phyloP scores from a whole-genome alignment of 2,329 filamentous ascomycete genomes.

The Colletotrichum falcatum region DNA sequence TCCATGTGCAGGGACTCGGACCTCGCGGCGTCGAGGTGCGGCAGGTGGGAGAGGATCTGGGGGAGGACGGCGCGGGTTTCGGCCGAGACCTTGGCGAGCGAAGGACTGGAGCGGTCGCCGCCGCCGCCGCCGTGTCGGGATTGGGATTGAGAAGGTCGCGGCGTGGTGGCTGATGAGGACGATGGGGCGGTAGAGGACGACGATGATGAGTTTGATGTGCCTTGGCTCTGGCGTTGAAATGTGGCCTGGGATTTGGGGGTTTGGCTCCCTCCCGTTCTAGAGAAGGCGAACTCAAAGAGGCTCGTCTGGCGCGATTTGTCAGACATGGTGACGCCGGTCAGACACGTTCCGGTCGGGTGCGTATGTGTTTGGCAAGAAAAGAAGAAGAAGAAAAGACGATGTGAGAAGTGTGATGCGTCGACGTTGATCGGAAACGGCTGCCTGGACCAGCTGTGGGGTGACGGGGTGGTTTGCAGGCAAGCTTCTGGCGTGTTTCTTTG shows the following conservation, averaged over 20 bases:
- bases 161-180: neutral
- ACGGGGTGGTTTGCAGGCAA: neutral
- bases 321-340: constrained; percentile 2
- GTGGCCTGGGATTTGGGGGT: neutral
- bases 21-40: constrained; percentile 52
- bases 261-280: neutral
- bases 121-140: neutral
- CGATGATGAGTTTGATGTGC: neutral
- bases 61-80: constrained; percentile 63
- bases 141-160: neutral
- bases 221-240: neutral
- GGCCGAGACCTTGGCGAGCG: constrained; percentile 49
- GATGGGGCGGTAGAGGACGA: neutral
- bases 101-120: constrained; percentile 22
- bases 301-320: constrained; percentile 16
- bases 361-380: neutral
- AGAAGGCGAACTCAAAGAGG: constrained; percentile 28
- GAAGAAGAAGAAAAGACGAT: neutral
- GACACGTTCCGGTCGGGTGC: too few relatives aligned
- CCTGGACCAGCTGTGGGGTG: constrained; percentile 1
- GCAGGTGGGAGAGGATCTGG: constrained; percentile 58
- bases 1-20: constrained; percentile 54
- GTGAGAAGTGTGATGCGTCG: neutral
- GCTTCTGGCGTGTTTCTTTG: neutral
- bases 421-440: neutral